Percentiles rank a stretch among this genome's conserved stretches.
Conservation (phyloP, 2,329 filamentous ascomycete species). For the Xylariaceae sp. region DNA sequence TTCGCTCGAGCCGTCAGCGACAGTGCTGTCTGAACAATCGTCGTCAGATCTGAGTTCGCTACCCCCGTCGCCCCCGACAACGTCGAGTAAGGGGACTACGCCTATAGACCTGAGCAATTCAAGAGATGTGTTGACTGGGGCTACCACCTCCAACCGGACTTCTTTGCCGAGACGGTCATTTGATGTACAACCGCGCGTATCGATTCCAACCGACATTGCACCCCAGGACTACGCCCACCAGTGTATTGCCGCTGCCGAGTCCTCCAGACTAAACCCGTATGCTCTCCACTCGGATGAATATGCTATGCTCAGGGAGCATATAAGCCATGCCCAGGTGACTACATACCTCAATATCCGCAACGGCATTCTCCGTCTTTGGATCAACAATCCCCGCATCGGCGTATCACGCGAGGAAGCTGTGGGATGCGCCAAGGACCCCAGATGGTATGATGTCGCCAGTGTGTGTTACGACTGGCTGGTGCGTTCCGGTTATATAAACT, state of each 20-base stretch:
- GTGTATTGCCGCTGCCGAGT: slow-evolving; percentile 83
- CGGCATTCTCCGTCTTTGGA: slow-evolving; percentile 85
- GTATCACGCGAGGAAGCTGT: slow-evolving; percentile 81
- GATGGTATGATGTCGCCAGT: slow-evolving; percentile 84
- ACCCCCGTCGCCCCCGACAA: slow-evolving; percentile 39
- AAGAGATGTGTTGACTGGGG: slow-evolving; percentile 27
- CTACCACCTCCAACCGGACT: slow-evolving; percentile 11
- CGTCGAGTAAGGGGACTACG: slow-evolving; percentile 62
- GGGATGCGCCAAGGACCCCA: slow-evolving; percentile 79
- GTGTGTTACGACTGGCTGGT: slow-evolving; percentile 91
- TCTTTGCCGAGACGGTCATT: slow-evolving; percentile 35
- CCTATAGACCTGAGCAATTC: slow-evolving; percentile 44
- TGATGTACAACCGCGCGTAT: slow-evolving; percentile 69
- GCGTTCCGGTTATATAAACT: slow-evolving; percentile 91
- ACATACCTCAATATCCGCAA: slow-evolving; percentile 96
- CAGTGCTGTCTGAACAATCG: slow-evolving; percentile 46
- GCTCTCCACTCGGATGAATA: slow-evolving; percentile 83
- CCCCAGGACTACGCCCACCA: slow-evolving; percentile 80
- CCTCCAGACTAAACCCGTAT: slow-evolving; percentile 84
- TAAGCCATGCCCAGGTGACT: slow-evolving; percentile 85
- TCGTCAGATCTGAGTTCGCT: slow-evolving; percentile 47
- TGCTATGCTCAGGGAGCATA: slow-evolving; percentile 67
- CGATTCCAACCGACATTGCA: slow-evolving; percentile 71
- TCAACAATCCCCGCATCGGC: slow-evolving; percentile 74
- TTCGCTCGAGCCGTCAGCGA: slow-evolving; percentile 48